Base-by-base conservation (phyloP, 805 yeast species). In the Ogataea methylovora region DNA sequence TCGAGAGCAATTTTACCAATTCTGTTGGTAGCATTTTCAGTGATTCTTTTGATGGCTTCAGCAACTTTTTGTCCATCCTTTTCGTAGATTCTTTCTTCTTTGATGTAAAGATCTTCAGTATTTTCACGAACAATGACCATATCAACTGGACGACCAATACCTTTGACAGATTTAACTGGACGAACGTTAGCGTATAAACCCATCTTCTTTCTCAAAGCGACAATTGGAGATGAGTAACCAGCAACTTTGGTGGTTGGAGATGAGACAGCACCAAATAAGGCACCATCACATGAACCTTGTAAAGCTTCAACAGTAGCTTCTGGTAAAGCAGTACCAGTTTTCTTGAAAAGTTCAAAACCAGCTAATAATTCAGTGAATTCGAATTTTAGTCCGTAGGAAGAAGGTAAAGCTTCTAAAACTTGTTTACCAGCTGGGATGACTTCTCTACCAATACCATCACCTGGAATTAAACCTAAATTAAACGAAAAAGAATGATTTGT, bases 91-190 rank as follows among this genome's bases (percentile, higher is more conserved):
- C 66, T 76, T 66, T 92, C 98, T 59, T 88, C 94, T 68, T 92
- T 92, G 62, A 92, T 82, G 67, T 92, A 92, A 49, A 90, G 71
- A 63, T 92, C 98, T 68, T 92, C 98, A 41, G 98, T 92, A 72
- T 92, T 92, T 66, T 92, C 98, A 60, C 98, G 84, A 25, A 92
- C 98, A 60, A 92, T 92, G 21, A 92, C 95, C 86, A 92, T 80
- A 60, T 92, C 98, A 33, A 88, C 95, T 24, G 94, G 88, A 62
- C 86, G 78, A 46, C 85, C 88, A 35, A 76, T 69, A 35, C 88
- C 90, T 27, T 74, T 79, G 26, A 88, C 97, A 33, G 92, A 80
- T 65, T 92, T 92, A 48, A 92, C 97, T 4, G 98, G 98, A 60
- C 98, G 83, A 33, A 92, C 96, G 51, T 92, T 92, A 49, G 98